Evolutionary conservation across 1,284 basidiomycete species (phyloP), one percentile per base, ranked within the genome.

Genomic region (Gymnopus androsaceus): DNA sequence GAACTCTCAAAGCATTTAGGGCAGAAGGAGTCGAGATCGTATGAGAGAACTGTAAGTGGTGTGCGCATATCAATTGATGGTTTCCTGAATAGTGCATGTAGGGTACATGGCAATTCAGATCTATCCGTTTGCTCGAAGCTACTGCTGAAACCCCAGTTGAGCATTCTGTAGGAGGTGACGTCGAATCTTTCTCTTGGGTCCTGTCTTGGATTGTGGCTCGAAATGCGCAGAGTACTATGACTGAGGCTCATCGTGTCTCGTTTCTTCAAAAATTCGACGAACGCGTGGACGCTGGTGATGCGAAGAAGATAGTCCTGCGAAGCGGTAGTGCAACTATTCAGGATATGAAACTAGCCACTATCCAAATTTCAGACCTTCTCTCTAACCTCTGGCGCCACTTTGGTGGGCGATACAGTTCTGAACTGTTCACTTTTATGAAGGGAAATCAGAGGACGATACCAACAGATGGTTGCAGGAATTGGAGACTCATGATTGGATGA

Each of bases 91-190:
- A 3, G 23, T 40, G 9, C 48, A 7, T 38, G 2, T 34, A 55
- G 46, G 54, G 54, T 1, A 55, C 54, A 4, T 55, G 54, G 54
- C 45, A 55, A 33, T 55, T 55, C 30, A 55, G 47, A 6, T 48
- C 54, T 14, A 46, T 30, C 4, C 45, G 28, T 23, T 8, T 49
- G 9, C 54, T 55, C 17, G 3, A 19, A 17, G 30, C 45, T 3
- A 23, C 3, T 4, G 3, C 25, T n/a, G 27, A 42, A n/a, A 44
- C 12, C 12, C 17, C 23, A n/a, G 19, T 48, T 15, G 21, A 23
- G 17, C 54, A 55, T 25, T 36, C 36, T 31, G 45, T 41, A 3
- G 25, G 25, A 3, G 54, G 49, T 30, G 54, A 55, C 17, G 15
- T 55, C 3, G 54, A 55, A 31, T 55, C 54, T 6, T 48, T 55